phyloP scores from a whole-genome alignment of 2,329 filamentous ascomycete genomes.

The Scortechinia acanthostroma region DNA sequence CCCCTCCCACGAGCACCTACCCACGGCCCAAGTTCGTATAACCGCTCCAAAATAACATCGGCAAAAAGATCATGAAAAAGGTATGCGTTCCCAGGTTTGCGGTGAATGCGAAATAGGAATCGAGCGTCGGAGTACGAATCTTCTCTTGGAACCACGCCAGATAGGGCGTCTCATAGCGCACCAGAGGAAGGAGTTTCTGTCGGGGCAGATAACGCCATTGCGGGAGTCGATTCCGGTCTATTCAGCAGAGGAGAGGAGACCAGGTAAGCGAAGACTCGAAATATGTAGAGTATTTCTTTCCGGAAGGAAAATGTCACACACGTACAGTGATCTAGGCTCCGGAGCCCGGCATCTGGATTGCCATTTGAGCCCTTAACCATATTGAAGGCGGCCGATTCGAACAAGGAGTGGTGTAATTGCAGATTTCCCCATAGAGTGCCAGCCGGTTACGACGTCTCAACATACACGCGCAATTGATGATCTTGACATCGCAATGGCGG shows the following conservation, averaged over 20 bases:
- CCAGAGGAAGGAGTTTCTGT: conserved; percentile 57
- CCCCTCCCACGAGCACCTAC: conserved; percentile 31
- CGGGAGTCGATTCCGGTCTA: conserved; percentile 57
- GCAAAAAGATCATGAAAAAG: conserved; percentile 70
- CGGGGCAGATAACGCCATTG: conserved; percentile 61
- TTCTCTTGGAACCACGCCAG: conserved; percentile 62
- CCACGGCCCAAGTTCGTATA: conserved; percentile 59
- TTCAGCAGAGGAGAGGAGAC: no score
- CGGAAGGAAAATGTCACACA: no score
- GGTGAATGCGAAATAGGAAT: conserved; percentile 68
- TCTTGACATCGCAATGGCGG: no score
- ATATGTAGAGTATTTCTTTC: no score
- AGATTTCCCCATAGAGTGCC: not conserved
- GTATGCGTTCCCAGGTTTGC: conserved; percentile 72
- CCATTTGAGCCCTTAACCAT: not conserved
- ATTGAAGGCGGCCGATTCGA: not conserved
- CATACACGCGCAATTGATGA: no score
- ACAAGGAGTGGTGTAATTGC: not conserved
- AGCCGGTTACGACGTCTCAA: no score
- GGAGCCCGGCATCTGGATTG: conserved; percentile 44
- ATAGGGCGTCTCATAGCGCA: conserved; percentile 68
- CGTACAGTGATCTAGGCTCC: conserved; percentile 47
- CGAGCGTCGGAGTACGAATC: conserved; percentile 54
- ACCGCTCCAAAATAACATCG: conserved; percentile 70
- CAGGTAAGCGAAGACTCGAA: no score